Conservation (phyloP, 129 eudicot species). For the Escallonia herrerae region DNA sequence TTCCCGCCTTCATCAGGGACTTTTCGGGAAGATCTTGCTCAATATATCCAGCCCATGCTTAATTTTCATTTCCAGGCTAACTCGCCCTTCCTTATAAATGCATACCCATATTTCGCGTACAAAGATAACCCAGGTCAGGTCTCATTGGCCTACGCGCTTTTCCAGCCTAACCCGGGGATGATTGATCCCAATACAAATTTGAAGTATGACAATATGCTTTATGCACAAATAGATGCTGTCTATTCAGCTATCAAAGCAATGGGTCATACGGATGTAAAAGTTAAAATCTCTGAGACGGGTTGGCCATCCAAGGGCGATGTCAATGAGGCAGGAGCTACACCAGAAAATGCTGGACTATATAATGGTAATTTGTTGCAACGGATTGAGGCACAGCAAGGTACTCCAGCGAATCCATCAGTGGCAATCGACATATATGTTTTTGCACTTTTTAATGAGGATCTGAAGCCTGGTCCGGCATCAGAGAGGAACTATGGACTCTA, state of each 20-base stretch:
- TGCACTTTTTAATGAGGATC: constrained; percentile 90
- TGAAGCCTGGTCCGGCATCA: constrained; percentile 76
- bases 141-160: constrained; percentile 63
- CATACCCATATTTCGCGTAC: constrained; percentile 89
- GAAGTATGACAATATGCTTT: constrained; percentile 91
- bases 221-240: constrained; percentile 97
- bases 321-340: constrained; percentile 76
- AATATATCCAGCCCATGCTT: constrained; percentile 60
- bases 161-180: constrained; percentile 62
- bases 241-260: constrained; percentile 77
- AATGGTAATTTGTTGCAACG: constrained; percentile 74
- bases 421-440: constrained; percentile 76
- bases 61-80: constrained; percentile 56
- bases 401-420: constrained; percentile 66
- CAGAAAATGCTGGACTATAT: constrained; percentile 71
- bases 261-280: constrained; percentile 67
- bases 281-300: constrained; percentile 90
- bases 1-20: constrained; percentile 89
- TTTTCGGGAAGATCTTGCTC: constrained; percentile 49
- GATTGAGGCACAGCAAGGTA: constrained; percentile 57
- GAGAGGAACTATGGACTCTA: constrained; percentile 90
- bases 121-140: constrained; percentile 54
- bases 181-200: constrained; percentile 54
- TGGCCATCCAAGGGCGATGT: constrained; percentile 98
- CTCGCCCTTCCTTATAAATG: constrained; percentile 85